phyloP scores from a whole-genome alignment of 2,329 filamentous ascomycete species.

The Gnomoniopsis smithogilvyi region DNA sequence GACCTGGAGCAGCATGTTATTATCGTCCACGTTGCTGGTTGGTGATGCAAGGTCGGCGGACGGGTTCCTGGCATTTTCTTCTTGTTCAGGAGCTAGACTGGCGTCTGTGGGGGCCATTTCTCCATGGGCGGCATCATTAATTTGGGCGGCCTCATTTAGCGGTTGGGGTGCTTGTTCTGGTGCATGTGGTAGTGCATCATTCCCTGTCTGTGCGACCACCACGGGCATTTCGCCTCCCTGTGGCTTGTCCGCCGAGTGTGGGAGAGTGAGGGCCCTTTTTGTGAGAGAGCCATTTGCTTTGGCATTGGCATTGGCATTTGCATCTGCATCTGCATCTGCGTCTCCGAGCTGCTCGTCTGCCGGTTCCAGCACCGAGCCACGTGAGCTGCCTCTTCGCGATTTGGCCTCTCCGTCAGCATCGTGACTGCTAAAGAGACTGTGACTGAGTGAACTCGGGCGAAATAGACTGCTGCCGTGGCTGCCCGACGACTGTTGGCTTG shows the following conservation, averaged over 20 bases:
- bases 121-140: too few relatives aligned
- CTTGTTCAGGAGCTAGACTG: too few relatives aligned
- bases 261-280: too few relatives aligned
- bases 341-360: background rate
- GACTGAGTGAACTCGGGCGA: constrained; percentile 14
- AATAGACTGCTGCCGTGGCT: constrained; percentile 26
- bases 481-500: constrained; percentile 23
- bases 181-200: too few relatives aligned
- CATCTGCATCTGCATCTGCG: too few relatives aligned
- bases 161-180: background rate
- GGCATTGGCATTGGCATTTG: too few relatives aligned
- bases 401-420: background rate
- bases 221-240: background rate
- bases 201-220: background rate
- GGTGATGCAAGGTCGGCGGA: too few relatives aligned
- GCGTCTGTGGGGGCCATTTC: too few relatives aligned
- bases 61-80: too few relatives aligned
- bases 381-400: constrained; percentile 9
- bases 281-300: too few relatives aligned
- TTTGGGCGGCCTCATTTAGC: too few relatives aligned
- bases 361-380: constrained; percentile 8
- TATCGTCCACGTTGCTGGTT: too few relatives aligned
- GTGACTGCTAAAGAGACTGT: constrained; percentile 5
- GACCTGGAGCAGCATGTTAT: background rate
- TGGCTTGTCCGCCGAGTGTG: background rate